phyloP scores from a whole-genome alignment of 2,329 filamentous ascomycete species.

The Colletotrichum sp. region DNA sequence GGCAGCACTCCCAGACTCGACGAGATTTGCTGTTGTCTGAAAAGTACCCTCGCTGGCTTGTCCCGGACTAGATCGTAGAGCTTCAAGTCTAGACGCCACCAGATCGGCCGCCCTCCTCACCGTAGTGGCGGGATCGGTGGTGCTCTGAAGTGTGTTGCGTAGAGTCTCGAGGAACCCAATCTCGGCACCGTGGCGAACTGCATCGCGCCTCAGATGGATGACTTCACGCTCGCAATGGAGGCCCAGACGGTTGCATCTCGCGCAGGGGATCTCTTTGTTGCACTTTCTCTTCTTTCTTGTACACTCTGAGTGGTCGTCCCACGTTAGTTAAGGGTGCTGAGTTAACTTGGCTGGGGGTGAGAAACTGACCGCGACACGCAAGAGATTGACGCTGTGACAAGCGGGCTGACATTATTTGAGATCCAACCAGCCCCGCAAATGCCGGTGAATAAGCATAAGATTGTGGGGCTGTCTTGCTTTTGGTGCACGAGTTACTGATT shows the following conservation, averaged over 20 bases:
- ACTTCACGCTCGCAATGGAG: background rate
- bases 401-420: background rate
- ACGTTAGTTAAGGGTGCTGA: too few species aligned
- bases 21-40: background rate
- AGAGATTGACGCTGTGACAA: background rate
- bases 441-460: too few species aligned
- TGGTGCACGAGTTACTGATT: background rate
- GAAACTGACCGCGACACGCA: background rate
- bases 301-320: background rate
- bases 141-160: background rate
- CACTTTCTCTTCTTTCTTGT: background rate
- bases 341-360: background rate
- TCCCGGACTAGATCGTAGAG: background rate
- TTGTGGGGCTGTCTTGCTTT: fast-evolving
- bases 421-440: too few species aligned
- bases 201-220: background rate
- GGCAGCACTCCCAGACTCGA: background rate
- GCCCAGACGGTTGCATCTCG: background rate
- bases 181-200: background rate
- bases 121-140: background rate
- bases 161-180: background rate
- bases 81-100: background rate
- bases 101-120: background rate
- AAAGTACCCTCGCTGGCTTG: background rate
- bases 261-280: background rate